Base-by-base conservation (phyloP, 1,284 basidiomycete genomes). In the Ustilago tritici region DNA sequence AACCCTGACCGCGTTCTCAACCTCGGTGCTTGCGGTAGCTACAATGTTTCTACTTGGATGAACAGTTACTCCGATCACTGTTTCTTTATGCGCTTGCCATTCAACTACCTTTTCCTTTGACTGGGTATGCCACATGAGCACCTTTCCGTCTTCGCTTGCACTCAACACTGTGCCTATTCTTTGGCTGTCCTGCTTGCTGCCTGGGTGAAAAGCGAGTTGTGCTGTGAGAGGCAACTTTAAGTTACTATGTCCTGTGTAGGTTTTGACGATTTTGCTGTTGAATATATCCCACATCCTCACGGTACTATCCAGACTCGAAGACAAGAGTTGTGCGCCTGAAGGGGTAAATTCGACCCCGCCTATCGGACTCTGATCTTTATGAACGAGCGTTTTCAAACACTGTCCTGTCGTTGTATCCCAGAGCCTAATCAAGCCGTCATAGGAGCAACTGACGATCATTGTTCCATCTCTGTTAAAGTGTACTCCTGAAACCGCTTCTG, bases 381-480 rank as follows among this genome's bases (percentile, higher is more conserved):
- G 95, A 12, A 95, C 95, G 32, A 99, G 87, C 4, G 97, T 99
- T 86, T 96, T 98, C 49, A 99, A 89, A 87, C 97, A 99, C 86
- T 98, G 95, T 1, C 95, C 97, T 0, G 95, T 95, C 62, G 94
- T 92, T 0, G 94, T 92, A 83, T 98, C 95, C 97, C 97, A 99
- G 1, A 85, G 56, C 0, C 84, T 76, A 11, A 99, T 95, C 56
- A 98, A 87, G 2, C 95, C 96, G 87, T 99, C 97, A 91, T 96
- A 97, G 23, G 94, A 93, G 76, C 92, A 93, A 8, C 93, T 95
- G 2, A 95, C 92, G 46, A 99, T 92, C 76, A 98, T 91, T 3
- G 94, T 95, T 2, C 97, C 97, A 81, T 99, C 96, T 61, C 92
- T 89, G 87, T 94, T 98, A 88, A 98, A 99, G 65, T 91, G 91